Evolutionary conservation across 2,329 filamentous ascomycete genomes (phyloP).

Genomic region (Phaeoacremonium minimum): DNA sequence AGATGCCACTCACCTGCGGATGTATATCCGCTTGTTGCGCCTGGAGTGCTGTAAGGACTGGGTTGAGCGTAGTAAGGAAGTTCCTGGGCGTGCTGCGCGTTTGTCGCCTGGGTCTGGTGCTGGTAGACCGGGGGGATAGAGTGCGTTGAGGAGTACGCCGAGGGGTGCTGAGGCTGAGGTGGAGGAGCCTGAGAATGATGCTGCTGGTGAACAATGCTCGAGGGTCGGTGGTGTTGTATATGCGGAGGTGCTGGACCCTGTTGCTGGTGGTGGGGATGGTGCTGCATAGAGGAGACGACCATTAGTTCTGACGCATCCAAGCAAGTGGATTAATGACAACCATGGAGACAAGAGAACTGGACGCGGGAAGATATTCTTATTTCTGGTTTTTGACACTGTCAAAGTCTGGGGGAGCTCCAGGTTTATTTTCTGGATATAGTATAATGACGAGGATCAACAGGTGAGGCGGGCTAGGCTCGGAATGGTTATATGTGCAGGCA

Average conservation of each 20-base stretch:
- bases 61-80: constrained; percentile 74
- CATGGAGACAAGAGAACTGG: constrained; percentile 28
- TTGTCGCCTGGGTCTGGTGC: constrained; percentile 57
- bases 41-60: constrained; percentile 78
- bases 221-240: constrained; percentile 67
- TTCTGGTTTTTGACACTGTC: constrained; percentile 40
- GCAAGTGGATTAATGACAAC: constrained; percentile 25
- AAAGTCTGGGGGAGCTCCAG: constrained; percentile 36
- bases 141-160: constrained; percentile 65
- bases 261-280: constrained; percentile 70
- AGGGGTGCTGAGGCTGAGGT: constrained; percentile 55
- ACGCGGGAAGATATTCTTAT: constrained; percentile 35
- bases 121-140: constrained; percentile 65
- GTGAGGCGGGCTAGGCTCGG: constrained; percentile 43
- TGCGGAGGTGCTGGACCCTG: constrained; percentile 66
- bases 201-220: constrained; percentile 70
- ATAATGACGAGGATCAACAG: constrained; percentile 44
- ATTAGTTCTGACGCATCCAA: constrained; percentile 40
- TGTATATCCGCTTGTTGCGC: constrained; percentile 77
- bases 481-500: constrained; percentile 15
- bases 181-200: constrained; percentile 62
- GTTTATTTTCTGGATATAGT: constrained; percentile 17
- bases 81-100: constrained; percentile 61
- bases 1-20: constrained; percentile 67
- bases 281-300: constrained; percentile 62